A percentile compares a stretch with the other conserved stretches of the same genome.
These are phyloP conservation scores for Boechera stricta DNA, from an alignment of 345 rosid species.

Conservation along the genomic window DNA sequence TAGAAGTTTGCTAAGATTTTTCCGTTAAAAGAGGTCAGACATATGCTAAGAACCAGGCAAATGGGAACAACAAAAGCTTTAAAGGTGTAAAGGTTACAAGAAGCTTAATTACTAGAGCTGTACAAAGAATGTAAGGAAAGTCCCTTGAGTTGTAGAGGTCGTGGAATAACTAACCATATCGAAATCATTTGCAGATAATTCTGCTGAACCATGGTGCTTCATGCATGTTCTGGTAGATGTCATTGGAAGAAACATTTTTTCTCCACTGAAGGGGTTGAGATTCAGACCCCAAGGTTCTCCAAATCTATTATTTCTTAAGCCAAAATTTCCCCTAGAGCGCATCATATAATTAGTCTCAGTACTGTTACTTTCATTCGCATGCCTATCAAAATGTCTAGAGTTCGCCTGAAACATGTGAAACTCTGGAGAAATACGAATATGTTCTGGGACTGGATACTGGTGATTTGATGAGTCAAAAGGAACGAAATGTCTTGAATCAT, in stretches of 20 bases:
- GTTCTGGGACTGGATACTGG: conserved; percentile 47
- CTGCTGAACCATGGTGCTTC: conserved; percentile 36
- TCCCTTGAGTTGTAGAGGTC: conserved; percentile 14
- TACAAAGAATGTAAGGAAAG: background rate
- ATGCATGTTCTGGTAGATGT: conserved; percentile 39
- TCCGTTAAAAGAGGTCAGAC: background rate
- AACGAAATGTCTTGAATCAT: conserved; percentile 43
- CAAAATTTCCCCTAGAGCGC: conserved; percentile 40
- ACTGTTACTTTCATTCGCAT: conserved; percentile 44
- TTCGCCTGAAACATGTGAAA: conserved; percentile 46
- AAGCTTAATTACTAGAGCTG: conserved; percentile 2
- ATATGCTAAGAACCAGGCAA: conserved; percentile 4
- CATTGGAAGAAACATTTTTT: conserved; percentile 44
- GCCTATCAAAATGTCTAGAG: conserved; percentile 46
- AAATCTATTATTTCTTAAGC: conserved; percentile 39
- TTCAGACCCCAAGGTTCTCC: conserved; percentile 41
- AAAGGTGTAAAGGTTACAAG: conserved; percentile 11
- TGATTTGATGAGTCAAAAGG: conserved; percentile 45
- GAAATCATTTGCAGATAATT: conserved; percentile 49
- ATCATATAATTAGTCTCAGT: conserved; percentile 44
- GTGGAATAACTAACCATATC: conserved; percentile 55
- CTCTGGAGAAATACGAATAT: conserved; percentile 40
- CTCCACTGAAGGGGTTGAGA: conserved; percentile 46
- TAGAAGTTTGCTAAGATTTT: background rate
- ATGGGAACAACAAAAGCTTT: conserved; percentile 10